Conservation (phyloP, 2,329 filamentous ascomycete species). For the Esteya vermicola region DNA sequence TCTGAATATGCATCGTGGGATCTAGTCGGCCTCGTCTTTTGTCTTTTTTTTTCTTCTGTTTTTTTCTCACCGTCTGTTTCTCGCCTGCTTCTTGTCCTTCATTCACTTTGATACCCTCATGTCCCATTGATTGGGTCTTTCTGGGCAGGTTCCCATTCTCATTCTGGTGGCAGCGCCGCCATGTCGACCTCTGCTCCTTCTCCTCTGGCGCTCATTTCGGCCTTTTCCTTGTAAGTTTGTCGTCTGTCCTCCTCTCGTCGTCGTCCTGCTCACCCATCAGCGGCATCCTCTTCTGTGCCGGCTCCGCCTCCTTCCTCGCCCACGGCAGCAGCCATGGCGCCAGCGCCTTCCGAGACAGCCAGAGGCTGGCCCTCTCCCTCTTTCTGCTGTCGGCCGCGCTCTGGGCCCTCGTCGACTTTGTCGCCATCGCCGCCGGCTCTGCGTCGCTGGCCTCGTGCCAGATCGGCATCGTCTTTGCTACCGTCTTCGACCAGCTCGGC, state of each 20-base stretch:
- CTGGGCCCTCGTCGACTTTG: slow-evolving; percentile 40
- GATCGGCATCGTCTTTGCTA: slow-evolving; percentile 34
- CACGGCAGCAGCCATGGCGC: slow-evolving; percentile 31
- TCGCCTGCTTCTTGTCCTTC: not conserved
- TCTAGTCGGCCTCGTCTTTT: slow-evolving; percentile 1
- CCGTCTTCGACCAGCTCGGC: slow-evolving; percentile 42
- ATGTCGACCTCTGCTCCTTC: slow-evolving; percentile 31
- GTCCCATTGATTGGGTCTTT: slow-evolving; percentile 34
- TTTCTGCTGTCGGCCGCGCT: slow-evolving; percentile 36
- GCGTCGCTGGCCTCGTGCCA: slow-evolving; percentile 39
- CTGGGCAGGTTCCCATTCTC: slow-evolving; percentile 12
- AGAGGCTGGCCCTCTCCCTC: slow-evolving; percentile 48
- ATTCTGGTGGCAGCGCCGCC: slow-evolving; percentile 16
- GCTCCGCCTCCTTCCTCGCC: slow-evolving; percentile 30
- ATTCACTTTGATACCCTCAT: slow-evolving; percentile 8
- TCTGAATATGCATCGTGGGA: slow-evolving; percentile 11
- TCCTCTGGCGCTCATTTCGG: slow-evolving; percentile 34
- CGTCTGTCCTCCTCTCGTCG: not conserved
- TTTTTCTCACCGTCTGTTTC: too few species aligned
- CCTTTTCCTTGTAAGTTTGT: slow-evolving; percentile 38
- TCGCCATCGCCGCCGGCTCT: slow-evolving; percentile 28
- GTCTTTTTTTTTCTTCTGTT: not conserved
- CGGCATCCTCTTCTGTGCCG: slow-evolving; percentile 39
- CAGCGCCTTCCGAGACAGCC: slow-evolving; percentile 38
- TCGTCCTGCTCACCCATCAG: slow-evolving; percentile 15